Evolutionary conservation across 2,329 filamentous ascomycete genomes (phyloP), one percentile per base, ranked within the genome.

Genomic region (Colletotrichum sojae): DNA sequence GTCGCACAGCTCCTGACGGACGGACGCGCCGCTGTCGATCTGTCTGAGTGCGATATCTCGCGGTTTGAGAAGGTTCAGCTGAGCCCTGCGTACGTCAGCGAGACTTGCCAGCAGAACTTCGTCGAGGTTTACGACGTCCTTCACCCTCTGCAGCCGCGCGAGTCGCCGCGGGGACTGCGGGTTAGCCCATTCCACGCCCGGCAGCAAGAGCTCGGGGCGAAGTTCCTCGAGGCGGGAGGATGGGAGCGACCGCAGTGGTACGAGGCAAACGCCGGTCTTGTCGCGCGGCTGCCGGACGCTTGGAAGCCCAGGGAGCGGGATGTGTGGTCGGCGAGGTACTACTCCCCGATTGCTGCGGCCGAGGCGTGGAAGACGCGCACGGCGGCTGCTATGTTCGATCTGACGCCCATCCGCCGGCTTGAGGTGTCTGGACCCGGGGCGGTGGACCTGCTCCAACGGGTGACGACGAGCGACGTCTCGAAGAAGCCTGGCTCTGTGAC

Each of bases 191-290:
- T 91, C 74, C 80, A 89, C 68, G 70, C 80, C 1, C 83, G 86
- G 1, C 86, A 91, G 69, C 75, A 76, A 15, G 84, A 89, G 58
- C 83, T 90, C 0, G 87, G 85, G 4, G 86, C 87, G 2, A 88
- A 82, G 71, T 91, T 90, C 77, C 82, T 91, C 5, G 89, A 90
- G 70, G 78, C 81, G 2, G 85, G 85, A 15, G 88, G 85, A 0
- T 91, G 89, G 89, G 89, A 91, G 73, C 84, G 88, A 0, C 89
- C 89, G 2, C 85, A 88, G 64, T 91, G 88, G 88, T 91, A 86
- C 58, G 85, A 89, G 69, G 79, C 83, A 0, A 91, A 91, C 71
- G 81, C 81, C 15, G 75, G 81, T 4, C 79, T 91, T 2, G 73
- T 91, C 2, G 77, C 82, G 6, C 78, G 82, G 0, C 75, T 91